A percentile compares a stretch with the other conserved stretches of the same genome.
Evolutionary conservation across 2,329 filamentous ascomycete genomes (phyloP).

Genomic region (Chaetomiaceae sp.): DNA sequence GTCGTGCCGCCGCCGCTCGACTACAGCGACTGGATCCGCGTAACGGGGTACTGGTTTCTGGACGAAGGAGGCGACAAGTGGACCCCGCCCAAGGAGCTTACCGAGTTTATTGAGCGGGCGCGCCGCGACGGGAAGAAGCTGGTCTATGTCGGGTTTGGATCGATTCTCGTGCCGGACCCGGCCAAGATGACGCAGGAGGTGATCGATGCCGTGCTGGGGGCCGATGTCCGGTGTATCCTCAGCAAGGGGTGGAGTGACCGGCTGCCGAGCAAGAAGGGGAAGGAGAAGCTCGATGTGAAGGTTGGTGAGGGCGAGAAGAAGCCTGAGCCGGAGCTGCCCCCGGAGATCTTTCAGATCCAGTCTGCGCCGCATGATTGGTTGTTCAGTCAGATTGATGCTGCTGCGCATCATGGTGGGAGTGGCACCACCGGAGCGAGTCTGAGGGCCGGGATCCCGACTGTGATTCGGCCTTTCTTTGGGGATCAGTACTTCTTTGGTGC

Average conservation of each 20-base stretch:
- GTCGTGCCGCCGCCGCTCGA: slow-evolving; percentile 94
- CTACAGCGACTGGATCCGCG: slow-evolving; percentile 95
- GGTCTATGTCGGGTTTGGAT: slow-evolving; percentile 95
- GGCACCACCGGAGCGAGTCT: slow-evolving; percentile 93
- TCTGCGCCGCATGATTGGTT: slow-evolving; percentile 95
- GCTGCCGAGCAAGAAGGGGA: slow-evolving; percentile 22
- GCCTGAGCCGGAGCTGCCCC: slow-evolving; percentile 65
- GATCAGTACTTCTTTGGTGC: slow-evolving; percentile 96
- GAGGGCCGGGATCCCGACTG: slow-evolving; percentile 84
- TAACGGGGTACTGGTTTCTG: slow-evolving; percentile 97
- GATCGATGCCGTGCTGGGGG: slow-evolving; percentile 82
- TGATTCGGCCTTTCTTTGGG: slow-evolving; percentile 95
- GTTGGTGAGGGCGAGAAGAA: slow-evolving; percentile 51
- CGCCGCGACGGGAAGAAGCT: slow-evolving; percentile 80
- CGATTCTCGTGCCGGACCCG: slow-evolving; percentile 88
- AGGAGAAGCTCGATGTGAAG: slow-evolving; percentile 35
- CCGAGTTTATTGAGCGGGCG: slow-evolving; percentile 78
- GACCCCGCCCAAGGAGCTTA: slow-evolving; percentile 69
- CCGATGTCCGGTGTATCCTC: slow-evolving; percentile 89
- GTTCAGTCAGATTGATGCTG: slow-evolving; percentile 89
- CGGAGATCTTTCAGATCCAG: slow-evolving; percentile 83
- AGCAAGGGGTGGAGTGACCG: slow-evolving; percentile 98
- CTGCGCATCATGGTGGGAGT: slow-evolving; percentile 88
- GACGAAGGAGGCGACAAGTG: slow-evolving; percentile 65
- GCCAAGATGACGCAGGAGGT: slow-evolving; percentile 87